phyloP scores from a whole-genome alignment of 2,329 filamentous ascomycete species.

The Geosmithia flava region DNA sequence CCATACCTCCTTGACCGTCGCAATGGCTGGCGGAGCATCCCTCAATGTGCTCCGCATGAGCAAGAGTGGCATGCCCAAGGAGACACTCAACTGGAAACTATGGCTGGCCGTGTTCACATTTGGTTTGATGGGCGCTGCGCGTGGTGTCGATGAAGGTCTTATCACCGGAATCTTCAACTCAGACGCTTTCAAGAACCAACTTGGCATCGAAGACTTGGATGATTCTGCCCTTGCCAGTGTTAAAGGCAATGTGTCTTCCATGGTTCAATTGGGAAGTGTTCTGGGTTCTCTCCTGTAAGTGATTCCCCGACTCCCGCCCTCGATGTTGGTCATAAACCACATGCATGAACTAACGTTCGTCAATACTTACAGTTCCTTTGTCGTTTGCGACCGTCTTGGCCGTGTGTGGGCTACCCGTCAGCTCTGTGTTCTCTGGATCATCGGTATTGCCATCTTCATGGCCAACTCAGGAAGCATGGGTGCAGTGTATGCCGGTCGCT shows the following conservation, averaged over 20 bases:
- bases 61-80: conserved; percentile 4
- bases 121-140: conserved; percentile 4
- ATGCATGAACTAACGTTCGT: background rate
- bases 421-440: conserved; percentile 32
- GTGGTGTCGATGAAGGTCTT: conserved; percentile 5
- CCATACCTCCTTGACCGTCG: background rate
- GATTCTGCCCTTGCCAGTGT: conserved; percentile 1
- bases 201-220: conserved; percentile 1
- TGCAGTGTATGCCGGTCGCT: conserved; percentile 41
- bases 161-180: conserved; percentile 4
- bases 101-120: conserved; percentile 5
- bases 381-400: conserved; percentile 35
- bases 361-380: conserved; percentile 23
- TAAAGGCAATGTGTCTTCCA: conserved; percentile 3
- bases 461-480: conserved; percentile 26
- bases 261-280: conserved; percentile 3
- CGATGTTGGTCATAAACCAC: background rate
- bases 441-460: conserved; percentile 36
- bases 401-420: conserved; percentile 38
- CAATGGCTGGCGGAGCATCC: conserved; percentile 5
- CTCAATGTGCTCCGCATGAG: conserved; percentile 5
- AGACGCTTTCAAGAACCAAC: conserved; percentile 1
- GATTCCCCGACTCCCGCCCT: background rate
- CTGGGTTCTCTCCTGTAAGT: conserved; percentile 39
- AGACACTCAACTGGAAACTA: conserved; percentile 4